A percentile compares a stretch with the other conserved stretches of the same genome.
Conservation (phyloP, 1,139 yeast species). For the Lodderomyces margitis region DNA sequence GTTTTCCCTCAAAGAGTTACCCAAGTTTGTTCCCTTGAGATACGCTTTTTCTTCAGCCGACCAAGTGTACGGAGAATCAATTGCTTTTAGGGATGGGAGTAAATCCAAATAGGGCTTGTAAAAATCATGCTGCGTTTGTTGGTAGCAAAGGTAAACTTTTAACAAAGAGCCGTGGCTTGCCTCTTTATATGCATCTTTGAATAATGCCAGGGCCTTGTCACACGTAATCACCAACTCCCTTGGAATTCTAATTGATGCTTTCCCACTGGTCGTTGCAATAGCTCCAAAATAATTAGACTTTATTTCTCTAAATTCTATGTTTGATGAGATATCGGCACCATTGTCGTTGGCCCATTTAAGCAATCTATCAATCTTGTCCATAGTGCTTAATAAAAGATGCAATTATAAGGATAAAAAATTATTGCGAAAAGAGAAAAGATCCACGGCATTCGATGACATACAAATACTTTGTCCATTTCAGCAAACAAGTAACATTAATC, state of each 20-base stretch:
- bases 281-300: slow-evolving; percentile 40
- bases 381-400: neutral
- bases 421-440: slow-evolving; percentile 1
- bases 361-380: slow-evolving; percentile 18
- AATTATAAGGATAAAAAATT: neutral
- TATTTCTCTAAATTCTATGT: slow-evolving; percentile 23
- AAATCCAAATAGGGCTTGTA: slow-evolving; percentile 52
- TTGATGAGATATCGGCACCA: slow-evolving; percentile 42
- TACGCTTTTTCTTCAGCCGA: slow-evolving; percentile 44
- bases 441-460: neutral
- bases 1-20: slow-evolving; percentile 40
- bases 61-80: slow-evolving; percentile 68
- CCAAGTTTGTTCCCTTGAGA: slow-evolving; percentile 59
- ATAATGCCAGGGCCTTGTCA: slow-evolving; percentile 40
- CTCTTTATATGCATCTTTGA: slow-evolving; percentile 24
- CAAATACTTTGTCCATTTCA: neutral
- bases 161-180: slow-evolving; percentile 42
- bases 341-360: slow-evolving; percentile 50
- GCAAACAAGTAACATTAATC: neutral
- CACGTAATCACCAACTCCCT: slow-evolving; percentile 38
- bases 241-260: slow-evolving; percentile 36
- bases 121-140: slow-evolving; percentile 24
- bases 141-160: slow-evolving; percentile 48
- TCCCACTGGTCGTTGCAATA: slow-evolving; percentile 14
- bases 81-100: slow-evolving; percentile 52